Conservation (phyloP, 1,284 basidiomycete species). For the Ustilago shanxiensis region DNA sequence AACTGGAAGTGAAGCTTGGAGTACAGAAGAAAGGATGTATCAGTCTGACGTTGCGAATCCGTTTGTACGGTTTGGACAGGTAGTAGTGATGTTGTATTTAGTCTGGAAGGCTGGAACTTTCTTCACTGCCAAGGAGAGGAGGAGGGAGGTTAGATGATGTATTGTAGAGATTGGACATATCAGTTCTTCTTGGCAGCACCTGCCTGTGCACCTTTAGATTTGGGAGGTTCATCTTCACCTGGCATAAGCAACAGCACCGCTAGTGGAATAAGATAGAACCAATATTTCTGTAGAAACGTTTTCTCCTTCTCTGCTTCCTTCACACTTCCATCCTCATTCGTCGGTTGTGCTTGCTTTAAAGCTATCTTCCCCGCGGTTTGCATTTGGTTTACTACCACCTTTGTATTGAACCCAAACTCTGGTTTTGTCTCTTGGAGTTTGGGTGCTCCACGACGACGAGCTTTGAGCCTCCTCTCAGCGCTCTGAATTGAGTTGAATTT, state of each 20-base stretch:
- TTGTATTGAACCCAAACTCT: slow-evolving; percentile 10
- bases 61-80: slow-evolving; percentile 59
- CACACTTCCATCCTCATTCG: slow-evolving; percentile 46
- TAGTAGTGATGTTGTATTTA: slow-evolving; percentile 48
- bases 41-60: slow-evolving; percentile 50
- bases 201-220: slow-evolving; percentile 11
- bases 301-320: slow-evolving; percentile 29
- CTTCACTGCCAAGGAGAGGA: slow-evolving; percentile 13
- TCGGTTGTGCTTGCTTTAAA: slow-evolving; percentile 25
- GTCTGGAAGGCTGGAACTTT: slow-evolving; percentile 52
- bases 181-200: not conserved
- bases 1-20: slow-evolving; percentile 11
- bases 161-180: no score
- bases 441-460: not conserved
- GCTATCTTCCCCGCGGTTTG: not conserved
- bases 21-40: slow-evolving; percentile 31
- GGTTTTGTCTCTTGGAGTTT: not conserved
- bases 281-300: slow-evolving; percentile 59
- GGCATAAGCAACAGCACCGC: slow-evolving; percentile 53
- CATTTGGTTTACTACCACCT: not conserved
- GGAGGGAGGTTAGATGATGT: no score
- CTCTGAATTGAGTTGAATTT: slow-evolving; percentile 2
- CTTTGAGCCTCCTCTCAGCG: not conserved
- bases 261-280: slow-evolving; percentile 57
- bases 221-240: slow-evolving; percentile 39